Evolutionary conservation across 495 filamentous ascomycete species (phyloP), one percentile per base, ranked within the genome.

Genomic region (Hypoxylon rickii): DNA sequence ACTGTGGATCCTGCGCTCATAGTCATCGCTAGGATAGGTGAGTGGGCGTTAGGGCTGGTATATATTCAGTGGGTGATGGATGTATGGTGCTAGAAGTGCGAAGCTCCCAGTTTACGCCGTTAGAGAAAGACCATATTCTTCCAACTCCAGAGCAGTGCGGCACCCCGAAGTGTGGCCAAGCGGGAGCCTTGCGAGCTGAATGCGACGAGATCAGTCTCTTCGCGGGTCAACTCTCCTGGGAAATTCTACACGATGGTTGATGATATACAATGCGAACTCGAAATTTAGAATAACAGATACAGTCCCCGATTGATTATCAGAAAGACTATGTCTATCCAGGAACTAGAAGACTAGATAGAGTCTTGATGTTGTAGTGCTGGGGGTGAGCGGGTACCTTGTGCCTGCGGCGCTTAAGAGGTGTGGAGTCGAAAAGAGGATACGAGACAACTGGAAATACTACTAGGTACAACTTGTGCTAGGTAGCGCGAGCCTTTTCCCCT

Each of bases 1-100:
- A 70, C 57, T 54, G 64, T 65, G 63, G 61, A 68, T 59, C 63
- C 64, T 22, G 64, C 63, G 61, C 55, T 64, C 67, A 70, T 70
- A 46, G 51, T 62, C 40, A 61, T 57, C 51, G 55, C 39, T 67
- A 40, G 22, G 48, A 51, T 51, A 55, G 52, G 52, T 38, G 10
- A 29, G 43, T 50, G 45, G 4, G 40, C 44, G 16, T 47, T 22
- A 39, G 44, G 53, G 54, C 46, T 66, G 53, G 53, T 62, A 69
- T 55, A 56, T 65, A 55, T 51, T 57, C 20, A 39, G 36, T 55
- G n/a, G 48, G 24, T 29, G 24, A 29, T n/a, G 24, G 24, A 37
- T 12, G 32, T 56, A 58, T 54, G 48, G 41, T 47, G 51, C 50
- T 48, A 32, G 49, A 50, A 56, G 43, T 42, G 56, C 43, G 41